Percentiles rank a stretch among this genome's conserved stretches.
Conservation (phyloP, 2,329 filamentous ascomycete genomes). For the Metarhizium guizhouense region DNA sequence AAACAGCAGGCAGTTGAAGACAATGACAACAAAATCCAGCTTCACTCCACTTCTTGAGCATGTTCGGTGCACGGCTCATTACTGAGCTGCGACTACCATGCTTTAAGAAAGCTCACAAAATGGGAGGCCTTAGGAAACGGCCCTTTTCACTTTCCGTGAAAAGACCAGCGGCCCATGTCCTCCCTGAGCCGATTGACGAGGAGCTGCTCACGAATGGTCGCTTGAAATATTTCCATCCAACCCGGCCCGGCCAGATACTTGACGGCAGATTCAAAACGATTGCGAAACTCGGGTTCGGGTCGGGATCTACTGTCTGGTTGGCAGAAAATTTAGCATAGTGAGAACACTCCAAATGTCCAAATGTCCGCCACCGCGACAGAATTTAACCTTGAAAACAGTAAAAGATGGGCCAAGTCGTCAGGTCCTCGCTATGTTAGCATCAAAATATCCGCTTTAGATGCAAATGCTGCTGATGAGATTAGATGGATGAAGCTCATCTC, state of each 20-base stretch:
- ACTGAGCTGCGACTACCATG: too few species aligned
- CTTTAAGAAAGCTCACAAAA: too few species aligned
- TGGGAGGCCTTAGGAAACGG: too few species aligned
- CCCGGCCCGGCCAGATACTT: slow-evolving; percentile 16
- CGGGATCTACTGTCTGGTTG: slow-evolving; percentile 28
- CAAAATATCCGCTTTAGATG: neutral
- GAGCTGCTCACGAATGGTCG: slow-evolving; percentile 7
- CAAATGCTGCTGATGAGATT: neutral
- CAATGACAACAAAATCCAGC: too few species aligned
- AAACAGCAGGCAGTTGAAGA: too few species aligned
- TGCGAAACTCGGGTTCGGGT: slow-evolving; percentile 27
- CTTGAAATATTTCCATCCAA: neutral
- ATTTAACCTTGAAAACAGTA: neutral
- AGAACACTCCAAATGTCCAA: neutral
- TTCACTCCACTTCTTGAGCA: too few species aligned
- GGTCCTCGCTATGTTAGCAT: slow-evolving; percentile 3
- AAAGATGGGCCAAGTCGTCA: neutral
- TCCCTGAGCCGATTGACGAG: slow-evolving; percentile 10
- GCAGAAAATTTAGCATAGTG: slow-evolving; percentile 16
- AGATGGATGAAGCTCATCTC: neutral
- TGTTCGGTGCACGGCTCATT: too few species aligned
- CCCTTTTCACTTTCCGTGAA: too few species aligned
- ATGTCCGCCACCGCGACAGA: too few species aligned
- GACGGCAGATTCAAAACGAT: slow-evolving; percentile 23
- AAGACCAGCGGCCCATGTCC: too few species aligned